Evolutionary conservation across 805 yeast genomes (phyloP).

Genomic region (Candida arabinofermentans): DNA sequence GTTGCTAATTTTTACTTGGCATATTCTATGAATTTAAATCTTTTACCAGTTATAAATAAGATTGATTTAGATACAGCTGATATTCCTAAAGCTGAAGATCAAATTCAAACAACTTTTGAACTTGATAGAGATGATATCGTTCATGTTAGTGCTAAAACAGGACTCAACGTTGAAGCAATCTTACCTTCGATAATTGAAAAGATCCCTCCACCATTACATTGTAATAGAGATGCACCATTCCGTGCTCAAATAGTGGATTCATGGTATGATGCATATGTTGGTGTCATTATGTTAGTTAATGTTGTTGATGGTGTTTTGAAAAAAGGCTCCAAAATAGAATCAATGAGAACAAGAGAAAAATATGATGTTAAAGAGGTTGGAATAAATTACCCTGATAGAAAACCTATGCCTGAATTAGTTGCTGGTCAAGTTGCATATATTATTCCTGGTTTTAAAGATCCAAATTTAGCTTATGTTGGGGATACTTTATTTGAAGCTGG

Average conservation of each 20-base stretch:
- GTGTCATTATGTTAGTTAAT: slow-evolving; percentile 81
- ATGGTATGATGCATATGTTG: slow-evolving; percentile 92
- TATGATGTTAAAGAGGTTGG: slow-evolving; percentile 94
- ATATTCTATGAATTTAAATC: slow-evolving; percentile 71
- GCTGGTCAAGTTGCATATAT: slow-evolving; percentile 96
- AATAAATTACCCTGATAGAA: slow-evolving; percentile 88
- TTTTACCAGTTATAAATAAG: slow-evolving; percentile 88
- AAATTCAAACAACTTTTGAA: slow-evolving; percentile 82
- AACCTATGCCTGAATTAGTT: slow-evolving; percentile 54
- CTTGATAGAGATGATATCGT: slow-evolving; percentile 69
- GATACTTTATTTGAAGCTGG: slow-evolving; percentile 77
- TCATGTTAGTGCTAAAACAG: slow-evolving; percentile 90
- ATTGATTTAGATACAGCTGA: slow-evolving; percentile 89
- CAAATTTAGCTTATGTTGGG: slow-evolving; percentile 84
- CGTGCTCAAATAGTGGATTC: slow-evolving; percentile 89
- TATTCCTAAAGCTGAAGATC: slow-evolving; percentile 73
- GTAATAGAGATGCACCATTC: slow-evolving; percentile 48
- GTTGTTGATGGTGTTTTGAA: slow-evolving; percentile 78
- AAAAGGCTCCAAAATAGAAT: slow-evolving; percentile 69
- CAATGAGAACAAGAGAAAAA: slow-evolving; percentile 70
- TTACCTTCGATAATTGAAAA: slow-evolving; percentile 77
- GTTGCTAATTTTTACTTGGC: slow-evolving; percentile 96
- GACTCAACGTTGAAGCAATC: slow-evolving; percentile 70
- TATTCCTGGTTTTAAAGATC: slow-evolving; percentile 90
- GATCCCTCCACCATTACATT: slow-evolving; percentile 55